Evolutionary conservation across 306 rosid species (phyloP).

Genomic region (Quercus berberidifolia): DNA sequence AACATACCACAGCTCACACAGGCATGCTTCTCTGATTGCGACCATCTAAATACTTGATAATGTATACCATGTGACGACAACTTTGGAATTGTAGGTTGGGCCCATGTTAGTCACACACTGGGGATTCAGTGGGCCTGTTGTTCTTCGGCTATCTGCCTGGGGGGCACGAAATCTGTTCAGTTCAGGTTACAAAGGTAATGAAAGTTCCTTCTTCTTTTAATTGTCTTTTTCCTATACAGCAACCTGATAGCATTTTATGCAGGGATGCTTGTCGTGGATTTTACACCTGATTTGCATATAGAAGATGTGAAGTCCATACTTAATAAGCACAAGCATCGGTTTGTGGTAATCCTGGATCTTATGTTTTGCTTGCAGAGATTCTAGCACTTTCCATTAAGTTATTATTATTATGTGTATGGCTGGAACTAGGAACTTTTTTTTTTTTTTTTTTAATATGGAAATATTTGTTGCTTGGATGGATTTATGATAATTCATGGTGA

Average conservation of each 20-base stretch:
- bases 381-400: neutral
- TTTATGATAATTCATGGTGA: neutral
- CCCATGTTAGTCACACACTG: conserved; percentile 90
- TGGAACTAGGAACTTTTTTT: conserved; percentile 6
- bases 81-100: conserved; percentile 58
- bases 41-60: conserved; percentile 16
- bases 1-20: conserved; percentile 78
- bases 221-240: conserved; percentile 3
- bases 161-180: conserved; percentile 76
- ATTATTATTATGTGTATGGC: conserved; percentile 1
- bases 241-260: conserved; percentile 37
- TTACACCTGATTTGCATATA: conserved; percentile 69
- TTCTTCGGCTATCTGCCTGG: conserved; percentile 96
- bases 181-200: conserved; percentile 65
- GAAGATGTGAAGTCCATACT: conserved; percentile 64
- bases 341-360: conserved; percentile 47
- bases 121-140: conserved; percentile 95
- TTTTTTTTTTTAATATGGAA: neutral
- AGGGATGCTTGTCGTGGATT: conserved; percentile 74
- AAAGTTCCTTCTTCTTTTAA: neutral
- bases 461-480: neutral
- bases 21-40: conserved; percentile 35
- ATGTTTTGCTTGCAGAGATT: conserved; percentile 15
- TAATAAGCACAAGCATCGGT: conserved; percentile 60
- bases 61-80: conserved; percentile 1